Conservation (phyloP, 345 rosid genomes). For the Erodium maritimum region DNA sequence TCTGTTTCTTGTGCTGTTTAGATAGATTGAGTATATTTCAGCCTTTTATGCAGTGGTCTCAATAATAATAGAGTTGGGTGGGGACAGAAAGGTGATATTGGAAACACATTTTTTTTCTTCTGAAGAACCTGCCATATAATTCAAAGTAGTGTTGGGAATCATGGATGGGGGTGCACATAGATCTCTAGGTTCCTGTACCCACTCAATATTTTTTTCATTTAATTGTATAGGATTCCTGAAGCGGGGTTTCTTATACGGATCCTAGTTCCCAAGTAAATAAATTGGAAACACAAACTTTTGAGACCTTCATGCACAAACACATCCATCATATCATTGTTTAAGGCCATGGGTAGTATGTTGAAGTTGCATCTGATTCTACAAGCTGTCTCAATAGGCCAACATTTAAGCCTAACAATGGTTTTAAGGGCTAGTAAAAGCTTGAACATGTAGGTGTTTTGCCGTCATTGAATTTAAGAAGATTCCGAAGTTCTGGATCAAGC, state of each 20-base stretch:
- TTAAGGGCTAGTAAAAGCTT: too few relatives aligned
- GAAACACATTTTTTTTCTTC: constrained; percentile 6
- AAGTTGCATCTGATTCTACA: neutral
- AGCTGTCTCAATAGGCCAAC: neutral
- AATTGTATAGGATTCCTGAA: neutral
- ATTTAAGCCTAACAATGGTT: neutral
- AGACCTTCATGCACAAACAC: neutral
- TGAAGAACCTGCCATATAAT: neutral
- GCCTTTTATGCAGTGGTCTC: constrained; percentile 26
- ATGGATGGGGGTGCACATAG: neutral
- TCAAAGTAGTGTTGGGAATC: neutral
- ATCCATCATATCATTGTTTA: neutral
- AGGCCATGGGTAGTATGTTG: neutral
- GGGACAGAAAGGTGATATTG: constrained; percentile 20
- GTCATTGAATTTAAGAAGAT: neutral
- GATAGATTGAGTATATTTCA: constrained; percentile 31
- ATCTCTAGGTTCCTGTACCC: neutral
- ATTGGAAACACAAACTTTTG: neutral
- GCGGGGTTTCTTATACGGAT: neutral
- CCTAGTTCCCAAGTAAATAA: neutral
- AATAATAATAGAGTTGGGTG: constrained; percentile 22
- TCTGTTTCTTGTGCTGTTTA: constrained; percentile 2
- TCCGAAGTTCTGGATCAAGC: neutral
- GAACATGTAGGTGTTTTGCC: neutral
- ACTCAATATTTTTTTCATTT: neutral